A percentile compares a stretch with the other conserved stretches of the same genome.
Conservation (phyloP, 371 early-diverging fungal genomes). For the Mucor circinelloides region DNA sequence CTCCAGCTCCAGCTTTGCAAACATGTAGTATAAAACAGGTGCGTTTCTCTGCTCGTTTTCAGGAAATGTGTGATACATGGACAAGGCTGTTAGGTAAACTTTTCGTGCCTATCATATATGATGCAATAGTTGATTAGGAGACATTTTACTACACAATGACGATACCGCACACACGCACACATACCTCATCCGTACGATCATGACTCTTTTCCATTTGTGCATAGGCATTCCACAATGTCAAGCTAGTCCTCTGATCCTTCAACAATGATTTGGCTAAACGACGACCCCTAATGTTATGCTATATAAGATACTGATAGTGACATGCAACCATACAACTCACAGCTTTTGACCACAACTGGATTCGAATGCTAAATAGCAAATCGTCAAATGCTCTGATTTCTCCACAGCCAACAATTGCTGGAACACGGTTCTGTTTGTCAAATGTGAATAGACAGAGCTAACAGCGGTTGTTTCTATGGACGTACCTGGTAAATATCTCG, state of each 20-base stretch:
- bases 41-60: conserved; percentile 37
- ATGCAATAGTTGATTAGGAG: background rate
- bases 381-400: conserved; percentile 34
- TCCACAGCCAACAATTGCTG: conserved; percentile 37
- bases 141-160: background rate
- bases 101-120: conserved; percentile 58
- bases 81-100: conserved; percentile 62
- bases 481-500: conserved; percentile 49
- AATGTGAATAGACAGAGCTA: conserved; percentile 32
- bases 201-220: conserved; percentile 63
- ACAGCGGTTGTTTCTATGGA: background rate
- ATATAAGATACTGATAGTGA: background rate
- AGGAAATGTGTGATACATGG: conserved; percentile 53
- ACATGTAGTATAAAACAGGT: conserved; percentile 55
- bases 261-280: conserved; percentile 61
- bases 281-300: conserved; percentile 39
- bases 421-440: conserved; percentile 48
- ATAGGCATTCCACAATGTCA: conserved; percentile 70
- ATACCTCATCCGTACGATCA: conserved; percentile 35
- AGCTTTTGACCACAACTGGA: conserved; percentile 36
- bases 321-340: conserved; percentile 19
- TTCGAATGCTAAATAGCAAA: conserved; percentile 56
- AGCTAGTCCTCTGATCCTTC: conserved; percentile 58
- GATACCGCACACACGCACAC: no score
- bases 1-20: conserved; percentile 63